Base-by-base conservation (phyloP, 768 basidiomycete genomes). In the Amanita fuliginea region DNA sequence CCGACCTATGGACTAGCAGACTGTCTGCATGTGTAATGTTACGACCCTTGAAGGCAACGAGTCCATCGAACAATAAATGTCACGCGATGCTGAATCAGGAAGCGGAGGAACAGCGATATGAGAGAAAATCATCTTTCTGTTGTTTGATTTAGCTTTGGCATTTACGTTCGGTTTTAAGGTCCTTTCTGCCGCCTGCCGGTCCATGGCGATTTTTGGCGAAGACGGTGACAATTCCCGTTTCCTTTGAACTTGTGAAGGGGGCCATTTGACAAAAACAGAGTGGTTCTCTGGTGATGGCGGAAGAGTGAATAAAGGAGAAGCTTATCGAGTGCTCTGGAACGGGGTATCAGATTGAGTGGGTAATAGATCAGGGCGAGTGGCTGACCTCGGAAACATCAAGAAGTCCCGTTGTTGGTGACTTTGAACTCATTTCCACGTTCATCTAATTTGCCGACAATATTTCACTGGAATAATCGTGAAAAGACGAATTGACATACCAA, bases 61-160 rank as follows among this genome's bases (percentile, higher is more conserved):
- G 16, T 49, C 14, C 18, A 55, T 47, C 7, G 18, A 52, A 18
- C 40, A 39, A 44, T 66, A 64, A 7, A 56, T 44, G 10, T 52
- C 46, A 10, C 35, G 52, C 4, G 35, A 36, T 10, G n/a, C 21
- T 16, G 49, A 55, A 18, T 32, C 24, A 18, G 55, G 56, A 13
- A 64, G 46, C 0, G 57, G 57, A 1, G 64, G 64, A 2, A 62
- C 57, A 24, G 49, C 41, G 8, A 66, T 55, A 43, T 64, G 53
- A 4, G 59, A 56, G 37, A 62, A 51, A 2, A 60, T 1, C 24
- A 47, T 10, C n/a, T 55, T 39, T 30, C 33, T 21, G 26, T 13
- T 21, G 16, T 16, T 3, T n/a, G 36, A 14, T 22, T 40, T 30
- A 28, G 10, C 21, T 18, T 14, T 36, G 11, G n/a, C 4, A 13